Evolutionary conservation across 768 basidiomycete species (phyloP).

Genomic region (Candolleomyces aberdarensis): DNA sequence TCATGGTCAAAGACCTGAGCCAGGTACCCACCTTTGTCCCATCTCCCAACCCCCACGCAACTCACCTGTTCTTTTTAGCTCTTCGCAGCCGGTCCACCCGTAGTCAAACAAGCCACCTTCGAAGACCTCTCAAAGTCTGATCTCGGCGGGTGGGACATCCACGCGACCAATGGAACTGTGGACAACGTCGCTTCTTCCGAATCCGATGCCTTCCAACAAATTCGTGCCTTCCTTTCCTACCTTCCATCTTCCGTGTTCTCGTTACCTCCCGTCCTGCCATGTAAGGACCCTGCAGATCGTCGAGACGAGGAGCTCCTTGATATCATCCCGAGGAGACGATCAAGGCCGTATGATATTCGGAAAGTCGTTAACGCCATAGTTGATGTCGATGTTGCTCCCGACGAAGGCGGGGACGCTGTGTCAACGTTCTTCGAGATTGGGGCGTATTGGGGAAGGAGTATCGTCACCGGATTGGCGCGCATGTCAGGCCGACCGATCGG

Average conservation of each 20-base stretch:
- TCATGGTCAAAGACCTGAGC: slow-evolving; percentile 40
- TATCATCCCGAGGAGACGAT: slow-evolving; percentile 34
- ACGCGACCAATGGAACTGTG: slow-evolving; percentile 33
- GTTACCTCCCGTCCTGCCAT: slow-evolving; percentile 25
- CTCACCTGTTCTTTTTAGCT: slow-evolving; percentile 2
- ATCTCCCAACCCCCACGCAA: background rate
- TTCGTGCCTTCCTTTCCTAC: slow-evolving; percentile 34
- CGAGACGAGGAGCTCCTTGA: slow-evolving; percentile 32
- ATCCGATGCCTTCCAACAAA: slow-evolving; percentile 32
- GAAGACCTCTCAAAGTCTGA: slow-evolving; percentile 33
- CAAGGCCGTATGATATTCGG: slow-evolving; percentile 34
- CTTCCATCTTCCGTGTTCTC: slow-evolving; percentile 38
- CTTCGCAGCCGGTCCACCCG: slow-evolving; percentile 33
- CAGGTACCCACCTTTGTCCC: slow-evolving; percentile 7
- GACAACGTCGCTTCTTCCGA: slow-evolving; percentile 36
- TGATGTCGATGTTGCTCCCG: slow-evolving; percentile 13
- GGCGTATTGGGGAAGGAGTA: slow-evolving; percentile 31
- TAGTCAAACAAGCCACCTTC: slow-evolving; percentile 35
- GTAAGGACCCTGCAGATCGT: slow-evolving; percentile 23
- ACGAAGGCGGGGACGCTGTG: slow-evolving; percentile 4
- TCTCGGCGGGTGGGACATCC: slow-evolving; percentile 35
- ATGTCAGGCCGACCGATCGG: slow-evolving; percentile 32
- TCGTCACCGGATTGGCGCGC: slow-evolving; percentile 38
- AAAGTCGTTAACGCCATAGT: slow-evolving; percentile 31
- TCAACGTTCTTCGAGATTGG: slow-evolving; percentile 36